Evolutionary conservation across 1,139 yeast species (phyloP).

Genomic region (Suhomyces bribrorum): DNA sequence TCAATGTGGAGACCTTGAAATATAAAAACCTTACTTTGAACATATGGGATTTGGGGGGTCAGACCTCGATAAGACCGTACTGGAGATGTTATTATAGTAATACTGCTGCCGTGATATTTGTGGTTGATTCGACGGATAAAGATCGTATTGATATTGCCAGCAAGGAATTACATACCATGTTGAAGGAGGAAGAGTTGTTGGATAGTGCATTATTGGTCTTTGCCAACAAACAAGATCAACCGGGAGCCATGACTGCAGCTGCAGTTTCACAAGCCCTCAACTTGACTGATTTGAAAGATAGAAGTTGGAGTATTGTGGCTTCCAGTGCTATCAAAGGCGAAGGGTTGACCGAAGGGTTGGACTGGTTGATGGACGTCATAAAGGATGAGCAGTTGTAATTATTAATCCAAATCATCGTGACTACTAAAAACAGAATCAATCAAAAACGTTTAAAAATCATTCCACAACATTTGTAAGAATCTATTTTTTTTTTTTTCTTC

Average conservation of each 20-base stretch:
- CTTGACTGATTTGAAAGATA: constrained; percentile 84
- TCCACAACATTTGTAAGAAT: too few relatives aligned
- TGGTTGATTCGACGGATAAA: constrained; percentile 94
- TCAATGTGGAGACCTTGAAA: constrained; percentile 90
- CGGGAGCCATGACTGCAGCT: constrained; percentile 92
- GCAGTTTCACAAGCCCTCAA: constrained; percentile 89
- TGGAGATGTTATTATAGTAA: constrained; percentile 98
- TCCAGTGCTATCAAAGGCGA: constrained; percentile 96
- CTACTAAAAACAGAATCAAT: not conserved
- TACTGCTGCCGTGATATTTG: constrained; percentile 94
- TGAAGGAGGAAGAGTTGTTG: constrained; percentile 85
- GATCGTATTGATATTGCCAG: constrained; percentile 88
- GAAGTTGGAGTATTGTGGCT: constrained; percentile 98
- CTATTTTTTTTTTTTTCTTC: too few relatives aligned
- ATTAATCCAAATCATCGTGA: not conserved
- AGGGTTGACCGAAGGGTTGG: constrained; percentile 93
- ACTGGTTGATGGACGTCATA: constrained; percentile 95
- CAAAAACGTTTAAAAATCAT: too few relatives aligned
- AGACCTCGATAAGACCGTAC: constrained; percentile 93
- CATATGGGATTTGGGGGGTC: constrained; percentile 93
- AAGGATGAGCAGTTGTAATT: constrained; percentile 78
- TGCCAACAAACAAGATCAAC: constrained; percentile 97
- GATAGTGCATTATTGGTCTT: constrained; percentile 91
- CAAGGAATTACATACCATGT: constrained; percentile 88
- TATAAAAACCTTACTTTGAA: constrained; percentile 90